Conservation (phyloP, 176 grass and related monocot genomes). For the Areca catechu region DNA sequence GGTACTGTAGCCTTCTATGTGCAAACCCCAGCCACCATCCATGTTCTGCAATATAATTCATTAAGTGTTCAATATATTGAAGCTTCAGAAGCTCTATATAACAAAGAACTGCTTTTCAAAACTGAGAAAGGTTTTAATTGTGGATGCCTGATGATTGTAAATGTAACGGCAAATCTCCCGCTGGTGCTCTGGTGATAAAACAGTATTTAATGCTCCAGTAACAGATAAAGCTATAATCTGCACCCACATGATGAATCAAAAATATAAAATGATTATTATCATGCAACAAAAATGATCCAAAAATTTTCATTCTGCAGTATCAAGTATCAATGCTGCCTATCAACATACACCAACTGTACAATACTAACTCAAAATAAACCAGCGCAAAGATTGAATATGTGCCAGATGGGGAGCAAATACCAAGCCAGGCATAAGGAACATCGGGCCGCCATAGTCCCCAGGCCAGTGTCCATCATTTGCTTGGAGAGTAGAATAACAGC, state of each 20-base stretch:
- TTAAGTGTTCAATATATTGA: constrained; percentile 4
- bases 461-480: constrained; percentile 84
- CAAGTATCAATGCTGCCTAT: no score
- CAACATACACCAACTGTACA: no score
- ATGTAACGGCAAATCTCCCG: constrained; percentile 75
- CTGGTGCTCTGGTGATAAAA: constrained; percentile 54
- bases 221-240: constrained; percentile 76
- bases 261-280: no score
- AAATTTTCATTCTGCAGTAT: no score
- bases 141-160: constrained; percentile 71
- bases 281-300: no score
- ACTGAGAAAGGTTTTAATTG: not conserved
- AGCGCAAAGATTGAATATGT: not conserved
- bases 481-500: constrained; percentile 55
- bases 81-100: no score
- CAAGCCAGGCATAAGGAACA: constrained; percentile 86
- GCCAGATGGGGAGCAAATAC: constrained; percentile 27
- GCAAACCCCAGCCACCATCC: constrained; percentile 93
- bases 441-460: constrained; percentile 76
- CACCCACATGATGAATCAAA: not conserved
- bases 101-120: not conserved
- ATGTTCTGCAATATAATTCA: constrained; percentile 49
- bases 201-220: constrained; percentile 52
- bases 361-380: no score
- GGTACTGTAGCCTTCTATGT: constrained; percentile 80